phyloP scores from a whole-genome alignment of 2,329 filamentous ascomycete genomes.

The Emericellopsis cladophorae region DNA sequence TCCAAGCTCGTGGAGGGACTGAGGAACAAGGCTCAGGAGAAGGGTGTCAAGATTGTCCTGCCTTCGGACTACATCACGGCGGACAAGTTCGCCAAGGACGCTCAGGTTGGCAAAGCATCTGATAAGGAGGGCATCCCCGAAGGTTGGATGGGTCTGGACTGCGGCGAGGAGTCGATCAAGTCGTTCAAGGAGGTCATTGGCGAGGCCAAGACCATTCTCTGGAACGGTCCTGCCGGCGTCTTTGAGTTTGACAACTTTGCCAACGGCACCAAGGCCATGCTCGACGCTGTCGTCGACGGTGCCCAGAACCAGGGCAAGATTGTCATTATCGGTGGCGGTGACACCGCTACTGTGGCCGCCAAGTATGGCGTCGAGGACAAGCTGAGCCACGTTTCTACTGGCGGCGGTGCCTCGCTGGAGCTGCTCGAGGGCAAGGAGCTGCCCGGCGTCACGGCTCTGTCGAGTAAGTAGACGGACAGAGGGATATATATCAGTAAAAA shows the following conservation, averaged over 20 bases:
- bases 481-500: not conserved
- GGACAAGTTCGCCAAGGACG: conserved; percentile 85
- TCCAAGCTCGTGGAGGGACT: conserved; percentile 81
- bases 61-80: conserved; percentile 93
- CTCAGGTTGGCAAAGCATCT: conserved; percentile 67
- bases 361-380: conserved; percentile 96
- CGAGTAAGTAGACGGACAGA: conserved; percentile 47
- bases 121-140: conserved; percentile 86
- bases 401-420: conserved; percentile 90
- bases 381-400: conserved; percentile 95
- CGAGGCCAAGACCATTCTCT: conserved; percentile 90
- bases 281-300: conserved; percentile 77
- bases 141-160: conserved; percentile 97
- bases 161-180: conserved; percentile 76
- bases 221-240: conserved; percentile 95
- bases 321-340: conserved; percentile 96
- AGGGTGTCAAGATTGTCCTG: conserved; percentile 89
- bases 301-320: conserved; percentile 70
- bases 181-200: conserved; percentile 80
- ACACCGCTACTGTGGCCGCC: conserved; percentile 93
- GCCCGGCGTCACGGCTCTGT: conserved; percentile 85
- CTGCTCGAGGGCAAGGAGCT: conserved; percentile 96
- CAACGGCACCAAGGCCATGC: conserved; percentile 78
- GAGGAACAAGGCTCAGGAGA: conserved; percentile 90
- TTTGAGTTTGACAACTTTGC: conserved; percentile 97